A percentile compares a stretch with the other conserved stretches of the same genome.
These are phyloP conservation scores for Lolium multiflorum DNA, from an alignment of 176 grass and related monocot species.

Conservation along the genomic window DNA sequence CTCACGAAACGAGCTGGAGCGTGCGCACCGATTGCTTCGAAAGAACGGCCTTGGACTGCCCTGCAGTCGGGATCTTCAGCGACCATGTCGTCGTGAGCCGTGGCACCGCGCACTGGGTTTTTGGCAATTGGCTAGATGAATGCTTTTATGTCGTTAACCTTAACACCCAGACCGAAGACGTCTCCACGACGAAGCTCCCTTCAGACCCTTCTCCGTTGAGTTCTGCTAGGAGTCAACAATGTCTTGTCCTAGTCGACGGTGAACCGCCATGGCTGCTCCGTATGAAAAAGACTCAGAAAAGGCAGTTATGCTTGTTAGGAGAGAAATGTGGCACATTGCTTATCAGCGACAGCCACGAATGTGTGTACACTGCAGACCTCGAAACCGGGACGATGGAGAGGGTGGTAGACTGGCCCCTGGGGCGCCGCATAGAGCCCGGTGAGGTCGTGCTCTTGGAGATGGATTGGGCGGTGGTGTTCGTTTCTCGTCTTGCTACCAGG, in stretches of 20 bases:
- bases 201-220: no score
- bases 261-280: no score
- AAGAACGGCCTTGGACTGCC: no score
- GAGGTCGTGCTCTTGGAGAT: neutral
- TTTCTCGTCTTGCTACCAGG: neutral
- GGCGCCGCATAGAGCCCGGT: no score
- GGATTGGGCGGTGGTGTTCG: neutral
- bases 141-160: no score
- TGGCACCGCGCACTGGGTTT: neutral
- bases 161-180: no score
- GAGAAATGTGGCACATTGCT: neutral
- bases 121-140: no score
- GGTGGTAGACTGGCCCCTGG: neutral
- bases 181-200: no score
- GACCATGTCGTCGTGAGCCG: neutral
- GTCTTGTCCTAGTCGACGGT: no score
- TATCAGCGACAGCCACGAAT: neutral
- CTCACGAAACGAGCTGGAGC: neutral
- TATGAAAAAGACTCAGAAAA: neutral
- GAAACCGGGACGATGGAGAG: neutral
- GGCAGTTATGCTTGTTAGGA: neutral
- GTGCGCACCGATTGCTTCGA: neutral
- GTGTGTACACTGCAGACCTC: neutral
- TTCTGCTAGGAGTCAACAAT: no score
- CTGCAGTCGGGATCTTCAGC: no score